Base-by-base conservation (phyloP, 2,329 filamentous ascomycete species). In the Emydomyces testavorans region DNA sequence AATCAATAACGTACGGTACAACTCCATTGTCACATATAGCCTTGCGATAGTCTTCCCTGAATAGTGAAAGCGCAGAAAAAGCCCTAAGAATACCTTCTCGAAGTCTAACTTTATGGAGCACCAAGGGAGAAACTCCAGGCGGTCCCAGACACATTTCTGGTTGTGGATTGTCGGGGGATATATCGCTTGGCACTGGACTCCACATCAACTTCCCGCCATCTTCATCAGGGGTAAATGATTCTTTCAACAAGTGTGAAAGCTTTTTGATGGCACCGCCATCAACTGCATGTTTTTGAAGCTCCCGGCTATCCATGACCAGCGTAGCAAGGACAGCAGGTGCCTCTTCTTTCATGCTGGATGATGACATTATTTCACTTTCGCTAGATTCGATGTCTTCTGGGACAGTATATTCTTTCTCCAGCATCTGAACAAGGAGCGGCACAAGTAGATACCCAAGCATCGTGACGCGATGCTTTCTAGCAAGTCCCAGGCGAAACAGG, bases 41-140 rank as follows among this genome's bases (percentile, higher is more conserved):
- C 60, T 93, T 94, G 36, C 89, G 77, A 59, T 90, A 86, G 20
- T 84, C 79, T 56, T 96, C 88, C 58, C 88, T 87, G 56, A 83
- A 82, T 2, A 85, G 79, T 1, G 85, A 79, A 43, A 96, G 71
- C 2, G 87, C 83, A n/a, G 85, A 85, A 48, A 96, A 70, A 1
- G 87, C 88, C 58, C 82, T 81, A 15, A 96, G 68, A 1, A 81
- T 77, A 42, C 78, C 82, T 63, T 90, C 84, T 46, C 92, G 79
- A 54, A 88, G 76, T 56, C 75, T 82, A 64, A 89, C 80, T 20
- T 81, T 79, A 63, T 94, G 86, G 13, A 72, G 54, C 64, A 78
- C 59, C 73, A 75, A 57, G 65, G 77, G 73, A 21, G 80, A 72
- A 49, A 80, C 73, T 3, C 83, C 82, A n/a, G 69, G 65, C 8